phyloP scores from a whole-genome alignment of 192 early-diverging fungal species.

The Podila horticola region DNA sequence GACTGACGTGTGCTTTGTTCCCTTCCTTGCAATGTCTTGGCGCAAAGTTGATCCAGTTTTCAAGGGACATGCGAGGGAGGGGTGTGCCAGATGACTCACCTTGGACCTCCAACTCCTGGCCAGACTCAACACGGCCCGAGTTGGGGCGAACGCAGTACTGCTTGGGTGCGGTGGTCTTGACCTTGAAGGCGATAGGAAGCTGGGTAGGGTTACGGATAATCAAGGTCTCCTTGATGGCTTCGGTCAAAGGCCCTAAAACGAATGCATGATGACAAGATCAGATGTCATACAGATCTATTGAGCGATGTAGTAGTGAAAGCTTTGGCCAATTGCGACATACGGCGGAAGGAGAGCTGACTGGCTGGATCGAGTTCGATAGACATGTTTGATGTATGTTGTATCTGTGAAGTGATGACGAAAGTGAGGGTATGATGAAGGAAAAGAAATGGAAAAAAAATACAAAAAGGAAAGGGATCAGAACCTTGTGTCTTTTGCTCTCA shows the following conservation, averaged over 20 bases:
- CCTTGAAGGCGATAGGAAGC: constrained; percentile 89
- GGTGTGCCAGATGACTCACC: constrained; percentile 53
- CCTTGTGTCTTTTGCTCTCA: too few relatives aligned
- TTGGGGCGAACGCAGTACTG: constrained; percentile 98
- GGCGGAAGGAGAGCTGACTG: constrained; percentile 62
- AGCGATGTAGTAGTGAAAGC: not conserved
- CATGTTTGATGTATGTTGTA: constrained; percentile 40
- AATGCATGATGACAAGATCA: constrained; percentile 2
- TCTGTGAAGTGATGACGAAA: constrained; percentile 3
- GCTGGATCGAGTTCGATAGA: constrained; percentile 69
- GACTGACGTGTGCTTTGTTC: too few relatives aligned
- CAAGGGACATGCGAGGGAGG: not conserved
- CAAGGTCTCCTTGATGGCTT: constrained; percentile 63
- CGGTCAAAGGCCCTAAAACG: constrained; percentile 71
- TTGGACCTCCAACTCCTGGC: constrained; percentile 75
- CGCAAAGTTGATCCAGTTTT: not conserved
- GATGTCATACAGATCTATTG: not conserved
- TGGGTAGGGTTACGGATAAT: constrained; percentile 69
- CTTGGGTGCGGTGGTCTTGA: constrained; percentile 98
- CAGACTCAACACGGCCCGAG: constrained; percentile 80
- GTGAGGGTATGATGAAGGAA: not conserved
- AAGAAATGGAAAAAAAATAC: not conserved
- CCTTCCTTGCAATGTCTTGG: not conserved
- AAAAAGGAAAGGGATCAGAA: not conserved
- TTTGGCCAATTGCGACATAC: constrained; percentile 53